phyloP scores from a whole-genome alignment of 1,284 basidiomycete species.

The Trametes versicolor region DNA sequence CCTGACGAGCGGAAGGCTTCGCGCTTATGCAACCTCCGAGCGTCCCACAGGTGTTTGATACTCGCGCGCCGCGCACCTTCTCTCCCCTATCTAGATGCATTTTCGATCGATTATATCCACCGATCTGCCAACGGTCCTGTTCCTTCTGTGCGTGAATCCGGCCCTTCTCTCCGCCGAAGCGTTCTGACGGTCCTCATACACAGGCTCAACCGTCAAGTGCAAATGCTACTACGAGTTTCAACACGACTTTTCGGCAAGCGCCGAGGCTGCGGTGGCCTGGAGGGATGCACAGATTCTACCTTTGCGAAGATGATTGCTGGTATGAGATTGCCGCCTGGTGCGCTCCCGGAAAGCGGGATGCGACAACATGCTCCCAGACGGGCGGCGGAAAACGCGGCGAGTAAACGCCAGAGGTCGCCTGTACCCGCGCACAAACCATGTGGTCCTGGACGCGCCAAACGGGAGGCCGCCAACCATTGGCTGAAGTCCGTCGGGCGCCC shows the following conservation, averaged over 20 bases:
- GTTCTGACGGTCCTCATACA: slow-evolving; percentile 10
- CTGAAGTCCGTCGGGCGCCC: background rate
- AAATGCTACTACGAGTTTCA: slow-evolving; percentile 1
- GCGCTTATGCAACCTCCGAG: slow-evolving; percentile 22
- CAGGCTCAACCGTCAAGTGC: slow-evolving; percentile 2
- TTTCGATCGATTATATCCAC: slow-evolving; percentile 21
- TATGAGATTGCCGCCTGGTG: slow-evolving; percentile 12
- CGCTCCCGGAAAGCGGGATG: background rate
- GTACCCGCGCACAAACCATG: slow-evolving; percentile 5
- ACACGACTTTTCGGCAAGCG: background rate
- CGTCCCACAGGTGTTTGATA: slow-evolving; percentile 20
- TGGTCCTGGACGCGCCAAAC: background rate
- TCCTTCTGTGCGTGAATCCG: slow-evolving; percentile 5
- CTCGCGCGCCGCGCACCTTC: slow-evolving; percentile 12
- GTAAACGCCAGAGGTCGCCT: background rate
- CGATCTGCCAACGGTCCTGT: slow-evolving; percentile 5
- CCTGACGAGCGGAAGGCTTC: slow-evolving; percentile 6
- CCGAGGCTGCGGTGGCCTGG: background rate
- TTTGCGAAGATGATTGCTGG: slow-evolving; percentile 13
- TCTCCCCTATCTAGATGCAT: slow-evolving; percentile 26
- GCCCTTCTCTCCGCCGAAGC: slow-evolving; percentile 2
- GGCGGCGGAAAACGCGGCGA: background rate
- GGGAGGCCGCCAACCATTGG: slow-evolving; percentile 10
- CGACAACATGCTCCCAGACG: background rate
- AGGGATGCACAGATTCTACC: slow-evolving; percentile 15